Evolutionary conservation across 441 rosid genomes (phyloP).

Genomic region (Pelargonium myrrhifolium): DNA sequence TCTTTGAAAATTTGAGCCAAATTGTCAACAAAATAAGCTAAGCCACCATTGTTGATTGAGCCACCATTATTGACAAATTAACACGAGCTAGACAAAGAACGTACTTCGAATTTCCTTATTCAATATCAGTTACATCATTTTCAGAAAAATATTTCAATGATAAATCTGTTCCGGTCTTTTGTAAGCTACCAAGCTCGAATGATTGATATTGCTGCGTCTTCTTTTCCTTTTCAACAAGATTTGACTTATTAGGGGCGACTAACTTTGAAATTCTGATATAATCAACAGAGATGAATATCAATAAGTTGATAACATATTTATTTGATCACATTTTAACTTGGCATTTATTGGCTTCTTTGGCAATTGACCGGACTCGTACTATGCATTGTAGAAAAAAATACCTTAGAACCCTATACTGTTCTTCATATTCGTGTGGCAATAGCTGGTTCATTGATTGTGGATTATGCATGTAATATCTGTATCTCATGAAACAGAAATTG

Average conservation of each 20-base stretch:
- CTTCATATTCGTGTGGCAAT: constrained; percentile 56
- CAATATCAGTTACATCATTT: constrained; percentile 90
- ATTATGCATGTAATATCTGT: constrained; percentile 59
- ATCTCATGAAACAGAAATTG: constrained; percentile 13
- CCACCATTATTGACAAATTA: no score
- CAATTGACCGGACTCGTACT: constrained; percentile 60
- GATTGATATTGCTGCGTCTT: constrained; percentile 1
- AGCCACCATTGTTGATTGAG: no score
- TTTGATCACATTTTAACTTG: neutral
- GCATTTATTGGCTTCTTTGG: neutral
- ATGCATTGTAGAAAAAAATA: constrained; percentile 89
- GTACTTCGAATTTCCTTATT: constrained; percentile 91
- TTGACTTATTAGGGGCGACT: constrained; percentile 1
- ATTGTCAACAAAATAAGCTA: no score
- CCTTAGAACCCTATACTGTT: constrained; percentile 65
- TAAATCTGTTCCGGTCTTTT: constrained; percentile 87
- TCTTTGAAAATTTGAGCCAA: no score
- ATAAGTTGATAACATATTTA: constrained; percentile 92
- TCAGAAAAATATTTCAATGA: constrained; percentile 94
- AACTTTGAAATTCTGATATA: constrained; percentile 10
- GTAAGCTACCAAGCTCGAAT: constrained; percentile 30
- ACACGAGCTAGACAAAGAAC: no score
- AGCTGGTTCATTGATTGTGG: constrained; percentile 79
- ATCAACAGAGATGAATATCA: constrained; percentile 81
- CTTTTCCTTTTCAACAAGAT: neutral